These are phyloP conservation scores for Ophiostoma ulmi DNA, from an alignment of 2,329 filamentous ascomycete species.

Conservation along the genomic window DNA sequence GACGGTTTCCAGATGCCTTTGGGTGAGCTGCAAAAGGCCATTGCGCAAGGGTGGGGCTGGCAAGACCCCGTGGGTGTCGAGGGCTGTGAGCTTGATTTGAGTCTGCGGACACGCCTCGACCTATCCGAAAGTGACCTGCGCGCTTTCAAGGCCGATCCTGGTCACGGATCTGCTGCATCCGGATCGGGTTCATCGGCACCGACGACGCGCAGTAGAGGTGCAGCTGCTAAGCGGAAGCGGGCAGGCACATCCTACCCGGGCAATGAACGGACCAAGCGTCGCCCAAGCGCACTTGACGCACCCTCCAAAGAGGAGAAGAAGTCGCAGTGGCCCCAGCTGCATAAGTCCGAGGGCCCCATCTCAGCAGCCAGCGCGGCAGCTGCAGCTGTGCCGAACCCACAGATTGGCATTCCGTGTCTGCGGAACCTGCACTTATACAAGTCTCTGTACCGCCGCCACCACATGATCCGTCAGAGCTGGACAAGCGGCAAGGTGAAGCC, in stretches of 20 bases:
- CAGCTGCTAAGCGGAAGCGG: conserved; percentile 50
- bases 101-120: conserved; percentile 45
- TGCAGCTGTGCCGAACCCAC: conserved; percentile 72
- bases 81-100: conserved; percentile 77
- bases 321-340: conserved; percentile 41
- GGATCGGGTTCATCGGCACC: neutral
- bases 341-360: conserved; percentile 73
- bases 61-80: conserved; percentile 74
- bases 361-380: conserved; percentile 83
- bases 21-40: conserved; percentile 79
- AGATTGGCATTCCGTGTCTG: conserved; percentile 71
- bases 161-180: neutral
- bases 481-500: conserved; percentile 81
- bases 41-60: conserved; percentile 94
- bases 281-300: conserved; percentile 46
- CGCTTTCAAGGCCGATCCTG: conserved; percentile 35
- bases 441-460: conserved; percentile 86
- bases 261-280: conserved; percentile 51
- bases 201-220: conserved; percentile 3
- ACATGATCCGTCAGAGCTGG: conserved; percentile 88
- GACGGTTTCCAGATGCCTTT: conserved; percentile 75
- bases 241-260: conserved; percentile 42
- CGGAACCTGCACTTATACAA: conserved; percentile 90
- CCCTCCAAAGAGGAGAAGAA: conserved; percentile 40
- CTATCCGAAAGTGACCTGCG: neutral